These are phyloP conservation scores for Tulasnella sp. DNA, from an alignment of 768 basidiomycete species.

Conservation along the genomic window DNA sequence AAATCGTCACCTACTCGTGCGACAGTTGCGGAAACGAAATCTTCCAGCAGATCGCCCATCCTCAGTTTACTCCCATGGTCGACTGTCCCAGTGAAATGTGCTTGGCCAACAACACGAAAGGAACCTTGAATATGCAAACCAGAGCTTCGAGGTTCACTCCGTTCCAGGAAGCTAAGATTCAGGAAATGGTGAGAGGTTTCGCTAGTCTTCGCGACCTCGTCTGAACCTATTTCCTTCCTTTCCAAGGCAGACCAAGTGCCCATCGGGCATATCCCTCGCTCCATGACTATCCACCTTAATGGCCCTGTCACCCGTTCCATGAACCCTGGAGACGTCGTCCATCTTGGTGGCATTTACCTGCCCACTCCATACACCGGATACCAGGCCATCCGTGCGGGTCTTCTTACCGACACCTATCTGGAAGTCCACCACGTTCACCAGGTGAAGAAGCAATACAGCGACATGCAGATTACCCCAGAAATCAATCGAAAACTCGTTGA, in stretches of 20 bases:
- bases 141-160: slow-evolving; percentile 94
- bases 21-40: slow-evolving; percentile 98
- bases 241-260: slow-evolving; percentile 94
- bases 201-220: not conserved
- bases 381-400: slow-evolving; percentile 92
- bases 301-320: slow-evolving; percentile 84
- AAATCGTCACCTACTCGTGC: slow-evolving; percentile 97
- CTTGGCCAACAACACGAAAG: slow-evolving; percentile 78
- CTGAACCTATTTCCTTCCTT: not conserved
- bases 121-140: slow-evolving; percentile 96
- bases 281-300: slow-evolving; percentile 94
- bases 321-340: slow-evolving; percentile 94
- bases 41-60: slow-evolving; percentile 93
- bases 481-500: slow-evolving; percentile 65
- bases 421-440: slow-evolving; percentile 89
- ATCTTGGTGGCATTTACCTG: slow-evolving; percentile 94
- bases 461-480: slow-evolving; percentile 88
- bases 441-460: slow-evolving; percentile 94
- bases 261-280: slow-evolving; percentile 96
- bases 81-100: slow-evolving; percentile 90
- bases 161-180: slow-evolving; percentile 98
- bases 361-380: slow-evolving; percentile 97
- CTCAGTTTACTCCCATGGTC: slow-evolving; percentile 81
- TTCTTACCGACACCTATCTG: slow-evolving; percentile 95
- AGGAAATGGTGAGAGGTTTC: slow-evolving; percentile 76